These are phyloP conservation scores for Plasmodium billcollinsi DNA, from an alignment of 169 alveolate species.

Conservation along the genomic window DNA sequence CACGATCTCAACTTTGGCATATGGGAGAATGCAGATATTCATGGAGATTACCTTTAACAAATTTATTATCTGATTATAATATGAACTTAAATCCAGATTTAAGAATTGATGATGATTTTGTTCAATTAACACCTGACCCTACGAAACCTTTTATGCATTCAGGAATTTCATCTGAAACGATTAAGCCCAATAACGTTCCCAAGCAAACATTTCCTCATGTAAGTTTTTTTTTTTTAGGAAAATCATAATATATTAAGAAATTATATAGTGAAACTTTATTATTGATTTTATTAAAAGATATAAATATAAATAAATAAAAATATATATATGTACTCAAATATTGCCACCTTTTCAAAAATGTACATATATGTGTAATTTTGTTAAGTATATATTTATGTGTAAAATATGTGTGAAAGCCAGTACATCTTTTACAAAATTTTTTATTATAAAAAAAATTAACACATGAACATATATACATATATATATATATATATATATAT, in stretches of 20 bases:
- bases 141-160: constrained; percentile 77
- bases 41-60: constrained; percentile 86
- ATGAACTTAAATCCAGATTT: constrained; percentile 66
- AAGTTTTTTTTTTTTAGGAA: not conserved
- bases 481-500: not conserved
- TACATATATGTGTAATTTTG: too few species aligned
- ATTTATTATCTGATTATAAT: constrained; percentile 82
- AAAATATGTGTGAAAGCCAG: too few species aligned
- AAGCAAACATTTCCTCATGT: constrained; percentile 69
- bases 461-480: too few species aligned
- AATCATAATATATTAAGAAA: not conserved
- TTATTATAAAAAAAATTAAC: too few species aligned
- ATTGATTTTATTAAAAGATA: not conserved
- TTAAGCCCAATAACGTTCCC: constrained; percentile 61
- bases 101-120: constrained; percentile 68
- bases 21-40: constrained; percentile 79
- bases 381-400: too few species aligned
- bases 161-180: constrained; percentile 72
- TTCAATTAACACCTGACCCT: constrained; percentile 61
- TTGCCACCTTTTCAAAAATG: too few species aligned
- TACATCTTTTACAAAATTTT: too few species aligned
- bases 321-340: not conserved
- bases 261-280: too few species aligned
- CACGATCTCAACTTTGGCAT: constrained; percentile 76
- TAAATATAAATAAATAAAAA: not conserved